phyloP scores from a whole-genome alignment of 768 basidiomycete genomes.

The Russula vinacea region DNA sequence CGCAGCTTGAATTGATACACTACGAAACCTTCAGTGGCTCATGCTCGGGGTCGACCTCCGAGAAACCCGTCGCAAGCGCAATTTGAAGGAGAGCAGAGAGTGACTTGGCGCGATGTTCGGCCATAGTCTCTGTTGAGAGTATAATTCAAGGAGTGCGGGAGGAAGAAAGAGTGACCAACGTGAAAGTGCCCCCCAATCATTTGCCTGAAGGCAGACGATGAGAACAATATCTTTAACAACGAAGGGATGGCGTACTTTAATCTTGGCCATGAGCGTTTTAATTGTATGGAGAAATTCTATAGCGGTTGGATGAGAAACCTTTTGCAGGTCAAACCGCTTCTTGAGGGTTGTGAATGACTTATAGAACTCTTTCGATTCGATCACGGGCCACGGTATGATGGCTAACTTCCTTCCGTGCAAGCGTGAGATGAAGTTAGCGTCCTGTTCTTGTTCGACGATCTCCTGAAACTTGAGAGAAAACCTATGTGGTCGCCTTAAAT shows the following conservation, averaged over 20 bases:
- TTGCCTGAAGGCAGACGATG: conserved; percentile 41
- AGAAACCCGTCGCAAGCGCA: conserved; percentile 48
- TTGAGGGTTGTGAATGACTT: conserved; percentile 48
- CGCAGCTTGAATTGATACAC: too few relatives aligned
- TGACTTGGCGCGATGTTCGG: conserved; percentile 42
- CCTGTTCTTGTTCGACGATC: conserved; percentile 60
- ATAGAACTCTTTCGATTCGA: conserved; percentile 60
- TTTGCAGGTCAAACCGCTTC: conserved; percentile 47
- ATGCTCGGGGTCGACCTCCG: conserved; percentile 44
- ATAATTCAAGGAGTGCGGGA: neutral
- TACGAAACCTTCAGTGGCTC: conserved; percentile 50
- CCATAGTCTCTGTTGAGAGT: conserved; percentile 45
- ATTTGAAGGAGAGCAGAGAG: conserved; percentile 43
- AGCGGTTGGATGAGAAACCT: conserved; percentile 47
- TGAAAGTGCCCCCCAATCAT: conserved; percentile 63
- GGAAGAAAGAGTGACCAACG: conserved; percentile 42
- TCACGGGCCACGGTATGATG: conserved; percentile 66
- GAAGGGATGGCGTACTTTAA: conserved; percentile 1
- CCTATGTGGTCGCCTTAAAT: too few relatives aligned
- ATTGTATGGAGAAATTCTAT: conserved; percentile 43
- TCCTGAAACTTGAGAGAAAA: conserved; percentile 56
- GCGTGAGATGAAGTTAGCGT: conserved; percentile 59
- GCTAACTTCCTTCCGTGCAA: conserved; percentile 53
- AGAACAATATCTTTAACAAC: neutral
- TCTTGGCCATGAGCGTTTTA: conserved; percentile 23